Percentiles rank a stretch among this genome's conserved stretches.
phyloP scores from a whole-genome alignment of 2,329 filamentous ascomycete species.

The Mariannaea elegans region DNA sequence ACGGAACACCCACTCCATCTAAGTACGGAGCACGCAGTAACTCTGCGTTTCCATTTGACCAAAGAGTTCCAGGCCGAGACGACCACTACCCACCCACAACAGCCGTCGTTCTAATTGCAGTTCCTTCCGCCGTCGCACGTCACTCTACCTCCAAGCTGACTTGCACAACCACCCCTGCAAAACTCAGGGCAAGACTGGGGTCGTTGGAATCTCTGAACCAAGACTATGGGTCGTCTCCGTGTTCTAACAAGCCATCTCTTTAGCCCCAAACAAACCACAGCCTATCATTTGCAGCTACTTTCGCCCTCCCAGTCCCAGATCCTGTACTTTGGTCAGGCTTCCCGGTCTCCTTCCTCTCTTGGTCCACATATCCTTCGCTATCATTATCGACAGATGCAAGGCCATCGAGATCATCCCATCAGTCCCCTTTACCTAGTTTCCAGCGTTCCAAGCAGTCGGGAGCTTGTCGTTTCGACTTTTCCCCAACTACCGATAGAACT shows the following conservation, averaged over 20 bases:
- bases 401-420: conserved; percentile 21
- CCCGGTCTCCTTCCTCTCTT: conserved; percentile 1
- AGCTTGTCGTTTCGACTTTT: conserved; percentile 1
- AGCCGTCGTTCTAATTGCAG: no score
- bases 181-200: conserved; percentile 13
- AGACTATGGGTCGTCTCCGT: conserved; percentile 5
- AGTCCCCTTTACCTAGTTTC: not conserved
- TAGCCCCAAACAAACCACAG: not conserved
- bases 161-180: conserved; percentile 11
- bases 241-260: conserved; percentile 13
- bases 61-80: no score
- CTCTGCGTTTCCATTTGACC: no score
- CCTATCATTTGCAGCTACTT: conserved; percentile 16
- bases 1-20: not conserved
- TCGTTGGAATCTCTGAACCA: conserved; percentile 5
- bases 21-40: conserved; percentile 10
- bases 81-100: no score
- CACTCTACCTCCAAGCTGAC: no score
- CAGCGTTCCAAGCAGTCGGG: conserved; percentile 17
- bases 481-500: not conserved
- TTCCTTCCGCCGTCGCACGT: no score
- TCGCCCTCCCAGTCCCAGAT: conserved; percentile 3
- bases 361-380: conserved; percentile 18
- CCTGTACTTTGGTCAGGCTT: conserved; percentile 1
- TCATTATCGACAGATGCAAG: conserved; percentile 23